A percentile compares a stretch with the other conserved stretches of the same genome.
These are phyloP conservation scores for Monilinia laxa DNA, from an alignment of 2,329 filamentous ascomycete genomes.

Conservation along the genomic window DNA sequence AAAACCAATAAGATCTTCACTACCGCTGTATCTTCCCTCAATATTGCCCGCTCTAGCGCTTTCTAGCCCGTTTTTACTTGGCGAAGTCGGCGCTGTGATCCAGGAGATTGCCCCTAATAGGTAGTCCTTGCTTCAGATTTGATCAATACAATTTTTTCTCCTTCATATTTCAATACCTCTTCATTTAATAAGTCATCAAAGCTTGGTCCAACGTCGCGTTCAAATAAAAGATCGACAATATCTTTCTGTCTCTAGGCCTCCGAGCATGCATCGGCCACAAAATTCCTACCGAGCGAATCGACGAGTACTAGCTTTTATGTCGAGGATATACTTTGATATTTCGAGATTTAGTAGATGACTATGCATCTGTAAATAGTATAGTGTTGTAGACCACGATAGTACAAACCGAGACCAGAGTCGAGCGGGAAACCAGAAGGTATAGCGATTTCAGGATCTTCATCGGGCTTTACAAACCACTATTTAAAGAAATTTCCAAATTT, in stretches of 20 bases:
- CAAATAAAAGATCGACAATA: conserved; percentile 13
- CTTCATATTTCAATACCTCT: not conserved
- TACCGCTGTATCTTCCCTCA: not conserved
- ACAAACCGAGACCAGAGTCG: too few relatives aligned
- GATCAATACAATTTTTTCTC: not conserved
- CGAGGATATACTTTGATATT: conserved; percentile 4
- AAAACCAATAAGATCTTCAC: not conserved
- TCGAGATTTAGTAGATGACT: not conserved
- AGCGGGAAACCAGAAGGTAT: not conserved
- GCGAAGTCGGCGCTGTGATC: too few relatives aligned
- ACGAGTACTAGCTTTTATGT: not conserved
- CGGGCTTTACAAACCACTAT: not conserved
- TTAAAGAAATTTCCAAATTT: not conserved
- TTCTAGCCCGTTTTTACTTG: not conserved
- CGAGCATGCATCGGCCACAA: not conserved
- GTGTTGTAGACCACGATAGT: too few relatives aligned
- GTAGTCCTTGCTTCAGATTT: not conserved
- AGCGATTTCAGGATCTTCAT: not conserved
- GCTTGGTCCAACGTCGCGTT: not conserved
- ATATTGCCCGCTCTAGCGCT: not conserved
- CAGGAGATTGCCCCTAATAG: not conserved
- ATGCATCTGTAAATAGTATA: not conserved
- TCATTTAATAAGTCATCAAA: not conserved
- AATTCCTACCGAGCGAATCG: accelerated
- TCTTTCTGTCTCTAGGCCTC: not conserved